Evolutionary conservation across 23 red algal genomes (phyloP).

Genomic region (Gracilaria gracilis): DNA sequence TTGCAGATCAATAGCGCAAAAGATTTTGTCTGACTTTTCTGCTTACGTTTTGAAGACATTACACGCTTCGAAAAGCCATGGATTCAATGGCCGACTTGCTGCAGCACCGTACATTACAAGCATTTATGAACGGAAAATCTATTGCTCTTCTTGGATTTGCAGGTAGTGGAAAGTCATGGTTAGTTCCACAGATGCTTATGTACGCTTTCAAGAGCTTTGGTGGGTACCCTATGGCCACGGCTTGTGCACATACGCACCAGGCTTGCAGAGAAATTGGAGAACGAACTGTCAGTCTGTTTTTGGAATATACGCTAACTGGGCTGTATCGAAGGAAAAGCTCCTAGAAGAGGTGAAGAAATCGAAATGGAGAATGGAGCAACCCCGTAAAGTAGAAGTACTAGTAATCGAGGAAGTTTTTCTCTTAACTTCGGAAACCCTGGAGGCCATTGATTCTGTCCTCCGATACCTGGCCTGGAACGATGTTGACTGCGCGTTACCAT

Average conservation of each 20-base stretch:
- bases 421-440: too few species aligned
- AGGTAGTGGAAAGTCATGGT: conserved; percentile 1
- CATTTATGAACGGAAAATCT: neutral
- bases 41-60: too few species aligned
- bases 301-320: neutral
- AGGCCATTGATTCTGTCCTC: too few species aligned
- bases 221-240: neutral
- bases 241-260: neutral
- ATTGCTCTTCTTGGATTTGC: neutral
- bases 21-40: too few species aligned
- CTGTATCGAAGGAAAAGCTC: neutral
- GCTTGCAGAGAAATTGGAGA: neutral
- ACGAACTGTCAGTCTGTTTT: neutral
- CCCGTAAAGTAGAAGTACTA: neutral
- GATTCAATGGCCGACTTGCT: too few species aligned
- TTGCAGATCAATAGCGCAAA: too few species aligned
- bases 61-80: too few species aligned
- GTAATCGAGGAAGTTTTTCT: neutral
- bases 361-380: neutral
- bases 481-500: neutral
- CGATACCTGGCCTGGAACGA: too few species aligned
- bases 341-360: neutral
- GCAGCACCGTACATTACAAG: neutral
- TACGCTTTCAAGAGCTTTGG: neutral
- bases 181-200: neutral